Evolutionary conservation across 108 stramenopile genomes (phyloP), one percentile per base, ranked within the genome.

Genomic region (Cyclotella sp.): DNA sequence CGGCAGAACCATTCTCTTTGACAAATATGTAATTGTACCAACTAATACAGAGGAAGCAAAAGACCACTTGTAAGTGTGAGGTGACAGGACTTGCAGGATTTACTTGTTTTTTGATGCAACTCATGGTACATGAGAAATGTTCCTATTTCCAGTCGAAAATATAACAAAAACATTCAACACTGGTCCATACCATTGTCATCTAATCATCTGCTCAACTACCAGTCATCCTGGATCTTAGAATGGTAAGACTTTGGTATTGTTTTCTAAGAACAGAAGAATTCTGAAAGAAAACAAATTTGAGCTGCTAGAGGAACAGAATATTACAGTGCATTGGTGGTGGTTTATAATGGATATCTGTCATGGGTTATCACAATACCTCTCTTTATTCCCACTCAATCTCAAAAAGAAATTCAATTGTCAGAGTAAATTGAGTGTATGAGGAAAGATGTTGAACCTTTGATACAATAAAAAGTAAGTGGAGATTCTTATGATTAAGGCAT

Each of bases 351-450:
- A 1, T 67, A 75, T 29, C 34, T 26, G 1, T 15, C 34, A 9
- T 66, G 74, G 65, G 8, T 21, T 9, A 66, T 51, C 2, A 67
- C 65, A 2, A 41, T 75, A 0, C 65, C 74, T 0, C 74, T 64
- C 5, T 57, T 75, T 65, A 22, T 21, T 7, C 13, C 18, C 21
- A 18, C 27, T 26, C 14, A 22, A 13, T 21, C 12, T 0, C 1
- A n/a, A 26, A 16, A 52, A 30, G 64, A 75, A 24, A 45, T 75
- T 0, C 21, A 52, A 0, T 67, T 51, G 65, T 44, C 41, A 21
- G 52, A 75, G 57, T 75, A 54, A 64, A 3, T 67, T 21, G 74
- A 75, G 40, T 51, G 46, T 19, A 63, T 73, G 72, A 28, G 72
- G 49, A 73, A 73, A 46, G 72, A 73, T 34, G 62, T 61, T 62